A percentile compares a stretch with the other conserved stretches of the same genome.
phyloP scores from a whole-genome alignment of 2,329 filamentous ascomycete species.

The Colletotrichum cereale region DNA sequence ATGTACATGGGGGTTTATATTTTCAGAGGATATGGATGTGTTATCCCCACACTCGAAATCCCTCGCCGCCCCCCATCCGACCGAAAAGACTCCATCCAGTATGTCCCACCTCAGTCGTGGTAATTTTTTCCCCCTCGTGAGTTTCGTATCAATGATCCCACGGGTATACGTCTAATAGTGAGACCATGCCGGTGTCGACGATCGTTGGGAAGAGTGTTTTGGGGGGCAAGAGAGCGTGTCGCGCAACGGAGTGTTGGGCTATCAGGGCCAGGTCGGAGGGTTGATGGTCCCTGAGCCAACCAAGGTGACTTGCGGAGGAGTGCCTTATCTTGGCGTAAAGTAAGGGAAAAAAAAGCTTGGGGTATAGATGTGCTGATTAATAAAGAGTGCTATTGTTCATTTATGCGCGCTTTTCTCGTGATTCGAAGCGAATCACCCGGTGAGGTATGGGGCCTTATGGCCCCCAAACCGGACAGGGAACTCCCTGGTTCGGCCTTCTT shows the following conservation, averaged over 20 bases:
- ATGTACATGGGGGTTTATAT: conserved; percentile 20
- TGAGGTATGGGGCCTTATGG: conserved; percentile 1
- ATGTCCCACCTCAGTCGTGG: neutral
- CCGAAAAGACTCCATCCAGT: conserved; percentile 13
- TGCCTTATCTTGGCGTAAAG: neutral
- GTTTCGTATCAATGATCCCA: conserved; percentile 4
- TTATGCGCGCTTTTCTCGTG: conserved; percentile 13
- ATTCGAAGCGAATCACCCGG: conserved; percentile 13
- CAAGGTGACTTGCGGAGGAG: neutral
- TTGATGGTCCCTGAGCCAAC: neutral
- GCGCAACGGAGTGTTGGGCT: conserved; percentile 15
- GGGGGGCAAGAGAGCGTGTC: neutral
- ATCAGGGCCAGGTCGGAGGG: neutral
- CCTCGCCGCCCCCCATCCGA: conserved; percentile 1
- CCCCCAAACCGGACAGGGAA: neutral
- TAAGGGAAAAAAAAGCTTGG: neutral
- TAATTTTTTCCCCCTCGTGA: neutral
- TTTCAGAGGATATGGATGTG: neutral
- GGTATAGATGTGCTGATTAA: neutral
- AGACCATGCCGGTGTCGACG: conserved; percentile 6
- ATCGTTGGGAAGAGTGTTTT: neutral
- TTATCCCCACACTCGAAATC: conserved; percentile 1
- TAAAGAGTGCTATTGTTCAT: conserved; percentile 4
- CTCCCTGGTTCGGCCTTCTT: neutral
- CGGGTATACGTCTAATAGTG: neutral